Base-by-base conservation (phyloP, 805 yeast species). In the Schizosaccharomyces japonicus region DNA sequence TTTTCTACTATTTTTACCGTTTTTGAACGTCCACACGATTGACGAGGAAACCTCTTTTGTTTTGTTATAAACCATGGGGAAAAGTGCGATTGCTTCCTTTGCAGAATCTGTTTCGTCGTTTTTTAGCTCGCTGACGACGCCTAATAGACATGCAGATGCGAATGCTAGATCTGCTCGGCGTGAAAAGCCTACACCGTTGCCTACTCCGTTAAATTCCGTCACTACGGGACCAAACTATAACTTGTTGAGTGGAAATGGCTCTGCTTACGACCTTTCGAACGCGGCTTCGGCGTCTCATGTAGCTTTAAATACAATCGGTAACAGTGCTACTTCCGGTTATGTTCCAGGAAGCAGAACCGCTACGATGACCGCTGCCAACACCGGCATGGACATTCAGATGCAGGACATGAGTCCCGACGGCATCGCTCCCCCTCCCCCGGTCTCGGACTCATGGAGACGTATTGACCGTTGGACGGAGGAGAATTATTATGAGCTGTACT, bases 371-470 rank as follows among this genome's bases (percentile, higher is more conserved):
- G 32, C 32, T 30, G 46, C 31, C 2, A 29, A 42, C 23, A 42
- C 7, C 13, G 21, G 36, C 5, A 32, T 25, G 39, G 68, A 58
- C 49, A 56, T 62, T 49, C 67, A 65, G 55, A 59, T 61, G 47
- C 61, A 48, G 52, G 66, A 51, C 52, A 61, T 60, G 53, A 49
- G 56, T 56, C 39, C 36, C 21, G 79, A 74, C 40, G 93, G 92
- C 45, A 77, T 80, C 25, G 64, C 67, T 11, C 62, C 19, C 28
- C 23, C 66, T 13, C 66, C 66, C 6, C 75, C 87, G 48, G 82
- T 85, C 52, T 66, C 72, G 1, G 67, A 78, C 32, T 71, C 95
- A 10, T 87, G 96, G 96, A 71, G 80, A 52, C 85, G 85, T 56
- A 75, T 87, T 50, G 87, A 81, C 54, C 66, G 73, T 17, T 87